Conservation (phyloP, 495 filamentous ascomycete genomes). For the Wilcoxina mikolae region DNA sequence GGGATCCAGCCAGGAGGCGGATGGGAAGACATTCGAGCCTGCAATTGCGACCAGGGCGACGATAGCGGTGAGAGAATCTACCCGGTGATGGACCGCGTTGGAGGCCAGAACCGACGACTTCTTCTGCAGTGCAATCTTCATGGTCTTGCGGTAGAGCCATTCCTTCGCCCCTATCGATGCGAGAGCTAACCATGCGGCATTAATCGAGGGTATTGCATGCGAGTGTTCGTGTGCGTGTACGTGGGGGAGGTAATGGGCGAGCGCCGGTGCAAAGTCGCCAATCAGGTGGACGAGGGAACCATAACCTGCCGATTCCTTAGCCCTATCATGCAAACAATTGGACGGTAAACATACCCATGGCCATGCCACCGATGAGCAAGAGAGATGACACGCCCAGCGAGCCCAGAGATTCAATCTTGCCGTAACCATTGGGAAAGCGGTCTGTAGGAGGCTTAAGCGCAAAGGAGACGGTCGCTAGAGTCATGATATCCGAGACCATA, state of each 20-base stretch:
- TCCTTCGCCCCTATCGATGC: slow-evolving; percentile 86
- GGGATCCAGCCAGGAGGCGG: slow-evolving; percentile 79
- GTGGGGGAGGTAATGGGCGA: slow-evolving; percentile 12
- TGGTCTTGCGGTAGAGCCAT: slow-evolving; percentile 74
- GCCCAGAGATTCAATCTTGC: slow-evolving; percentile 92
- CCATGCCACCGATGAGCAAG: slow-evolving; percentile 69
- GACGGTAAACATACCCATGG: slow-evolving; percentile 42
- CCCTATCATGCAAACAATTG: no score
- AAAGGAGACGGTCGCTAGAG: slow-evolving; percentile 82
- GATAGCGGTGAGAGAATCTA: slow-evolving; percentile 87
- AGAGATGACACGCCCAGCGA: slow-evolving; percentile 83
- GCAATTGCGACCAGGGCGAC: slow-evolving; percentile 78
- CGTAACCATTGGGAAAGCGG: slow-evolving; percentile 77
- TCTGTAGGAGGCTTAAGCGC: slow-evolving; percentile 68
- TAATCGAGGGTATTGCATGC: slow-evolving; percentile 58
- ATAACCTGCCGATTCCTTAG: slow-evolving; percentile 17
- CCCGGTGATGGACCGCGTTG: slow-evolving; percentile 89
- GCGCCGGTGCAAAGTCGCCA: slow-evolving; percentile 35
- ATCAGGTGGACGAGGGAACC: slow-evolving; percentile 38
- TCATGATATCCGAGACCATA: slow-evolving; percentile 85
- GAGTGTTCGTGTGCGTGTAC: slow-evolving; percentile 40
- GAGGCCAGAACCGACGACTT: slow-evolving; percentile 94
- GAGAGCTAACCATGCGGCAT: slow-evolving; percentile 90
- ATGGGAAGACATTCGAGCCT: slow-evolving; percentile 45
- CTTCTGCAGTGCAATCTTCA: slow-evolving; percentile 88